These are phyloP conservation scores for Aspergillus heteromorphus DNA, from an alignment of 495 filamentous ascomycete genomes.

Conservation along the genomic window DNA sequence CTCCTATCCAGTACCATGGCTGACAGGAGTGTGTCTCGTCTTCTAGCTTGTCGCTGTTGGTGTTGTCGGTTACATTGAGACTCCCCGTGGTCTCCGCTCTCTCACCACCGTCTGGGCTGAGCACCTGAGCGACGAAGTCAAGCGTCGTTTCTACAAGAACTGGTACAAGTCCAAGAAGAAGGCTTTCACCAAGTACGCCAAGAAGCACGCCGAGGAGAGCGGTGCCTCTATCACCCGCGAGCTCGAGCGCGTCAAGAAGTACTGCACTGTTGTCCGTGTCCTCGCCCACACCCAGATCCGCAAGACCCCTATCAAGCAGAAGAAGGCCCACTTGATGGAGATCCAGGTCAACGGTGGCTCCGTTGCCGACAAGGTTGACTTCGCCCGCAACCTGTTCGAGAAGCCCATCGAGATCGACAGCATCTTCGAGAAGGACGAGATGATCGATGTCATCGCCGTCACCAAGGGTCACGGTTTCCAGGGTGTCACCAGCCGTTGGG, in stretches of 20 bases:
- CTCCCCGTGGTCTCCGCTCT: constrained; percentile 97
- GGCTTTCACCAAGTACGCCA: constrained; percentile 99
- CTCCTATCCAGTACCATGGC: neutral
- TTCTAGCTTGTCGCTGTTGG: constrained; percentile 94
- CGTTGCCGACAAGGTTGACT: constrained; percentile 92
- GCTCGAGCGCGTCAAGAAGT: constrained; percentile 99
- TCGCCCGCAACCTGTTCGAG: constrained; percentile 92
- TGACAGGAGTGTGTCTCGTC: constrained; percentile 15
- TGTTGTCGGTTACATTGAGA: constrained; percentile 99
- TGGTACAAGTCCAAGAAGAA: constrained; percentile 99
- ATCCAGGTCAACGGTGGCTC: constrained; percentile 99
- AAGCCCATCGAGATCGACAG: constrained; percentile 87
- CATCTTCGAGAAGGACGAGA: constrained; percentile 99
- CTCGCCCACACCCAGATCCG: constrained; percentile 99
- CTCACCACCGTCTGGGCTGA: constrained; percentile 99
- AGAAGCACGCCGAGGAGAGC: constrained; percentile 93
- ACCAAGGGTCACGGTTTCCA: constrained; percentile 99
- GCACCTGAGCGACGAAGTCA: constrained; percentile 96
- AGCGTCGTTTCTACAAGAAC: constrained; percentile 99
- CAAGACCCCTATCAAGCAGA: constrained; percentile 99
- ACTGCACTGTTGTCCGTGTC: constrained; percentile 99
- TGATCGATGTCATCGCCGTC: constrained; percentile 99
- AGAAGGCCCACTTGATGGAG: constrained; percentile 99
- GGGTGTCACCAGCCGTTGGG: constrained; percentile 97
- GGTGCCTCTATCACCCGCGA: constrained; percentile 89